Conservation (phyloP, 2,329 filamentous ascomycete genomes). For the Malbranchea cinnamomea region DNA sequence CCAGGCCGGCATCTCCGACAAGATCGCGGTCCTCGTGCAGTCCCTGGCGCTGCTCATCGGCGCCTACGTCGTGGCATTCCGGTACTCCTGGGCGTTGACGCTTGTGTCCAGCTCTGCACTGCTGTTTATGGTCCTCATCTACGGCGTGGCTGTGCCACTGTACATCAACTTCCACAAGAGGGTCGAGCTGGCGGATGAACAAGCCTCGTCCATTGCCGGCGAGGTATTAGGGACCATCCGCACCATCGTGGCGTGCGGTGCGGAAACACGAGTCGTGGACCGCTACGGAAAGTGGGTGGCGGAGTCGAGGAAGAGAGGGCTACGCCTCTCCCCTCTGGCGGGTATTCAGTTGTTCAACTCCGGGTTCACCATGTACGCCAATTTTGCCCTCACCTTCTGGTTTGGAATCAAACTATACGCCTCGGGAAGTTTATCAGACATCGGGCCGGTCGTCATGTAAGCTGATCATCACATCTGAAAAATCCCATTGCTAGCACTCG, state of each 20-base stretch:
- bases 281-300: constrained; percentile 25
- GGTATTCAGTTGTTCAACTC: constrained; percentile 20
- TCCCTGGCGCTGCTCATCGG: constrained; percentile 27
- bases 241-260: constrained; percentile 31
- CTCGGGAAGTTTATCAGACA: constrained; percentile 19
- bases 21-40: constrained; percentile 31
- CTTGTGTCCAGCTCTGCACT: constrained; percentile 35
- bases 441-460: constrained; percentile 25
- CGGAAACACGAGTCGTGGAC: constrained; percentile 20
- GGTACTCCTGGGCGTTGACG: constrained; percentile 38
- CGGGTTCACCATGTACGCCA: constrained; percentile 24
- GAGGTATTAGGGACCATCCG: constrained; percentile 30
- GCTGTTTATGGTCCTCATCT: constrained; percentile 25
- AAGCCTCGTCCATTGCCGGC: constrained; percentile 24
- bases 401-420: constrained; percentile 21
- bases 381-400: constrained; percentile 24
- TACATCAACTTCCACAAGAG: constrained; percentile 19
- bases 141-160: constrained; percentile 19
- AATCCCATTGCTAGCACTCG: neutral
- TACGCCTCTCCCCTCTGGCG: constrained; percentile 15
- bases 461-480: too few relatives aligned
- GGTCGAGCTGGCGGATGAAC: constrained; percentile 24
- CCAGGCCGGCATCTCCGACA: constrained; percentile 41
- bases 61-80: constrained; percentile 37
- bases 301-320: constrained; percentile 20